A percentile compares a stretch with the other conserved stretches of the same genome.
phyloP scores from a whole-genome alignment of 352 stramenopile genomes.

The Phytophthora sojae region DNA sequence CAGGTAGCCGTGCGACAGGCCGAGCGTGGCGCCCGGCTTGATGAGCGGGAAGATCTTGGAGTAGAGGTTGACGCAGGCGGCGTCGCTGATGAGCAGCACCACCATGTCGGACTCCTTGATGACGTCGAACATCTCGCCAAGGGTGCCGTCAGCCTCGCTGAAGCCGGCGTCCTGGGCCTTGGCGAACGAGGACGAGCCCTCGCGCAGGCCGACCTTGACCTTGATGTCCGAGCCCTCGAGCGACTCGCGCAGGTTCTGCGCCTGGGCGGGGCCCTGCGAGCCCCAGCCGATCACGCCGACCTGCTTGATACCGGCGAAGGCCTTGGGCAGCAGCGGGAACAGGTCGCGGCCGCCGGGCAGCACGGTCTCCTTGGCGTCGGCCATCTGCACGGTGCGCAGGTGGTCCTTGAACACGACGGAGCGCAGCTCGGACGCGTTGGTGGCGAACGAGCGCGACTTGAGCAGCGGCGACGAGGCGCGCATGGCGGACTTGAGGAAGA shows the following conservation, averaged over 20 bases:
- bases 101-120: constrained; percentile 98
- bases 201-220: constrained; percentile 92
- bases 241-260: constrained; percentile 97
- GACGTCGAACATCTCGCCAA: constrained; percentile 97
- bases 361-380: constrained; percentile 77
- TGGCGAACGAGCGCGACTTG: constrained; percentile 60
- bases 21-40: constrained; percentile 95
- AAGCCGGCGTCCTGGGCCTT: constrained; percentile 93
- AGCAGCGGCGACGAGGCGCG: constrained; percentile 53
- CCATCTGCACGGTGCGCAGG: constrained; percentile 82
- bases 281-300: constrained; percentile 98
- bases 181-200: constrained; percentile 79
- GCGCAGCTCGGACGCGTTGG: constrained; percentile 66
- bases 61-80: constrained; percentile 95
- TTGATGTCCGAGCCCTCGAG: constrained; percentile 79
- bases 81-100: constrained; percentile 97
- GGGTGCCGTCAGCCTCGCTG: constrained; percentile 92
- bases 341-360: constrained; percentile 91
- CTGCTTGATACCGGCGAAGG: constrained; percentile 97
- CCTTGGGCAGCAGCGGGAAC: constrained; percentile 95
- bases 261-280: constrained; percentile 97
- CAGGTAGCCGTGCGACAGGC: constrained; percentile 98
- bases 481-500: constrained; percentile 70
- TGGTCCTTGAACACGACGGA: constrained; percentile 79
- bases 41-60: constrained; percentile 97